Evolutionary conservation across 1,284 basidiomycete genomes (phyloP), one percentile per base, ranked within the genome.

Genomic region (Trametes pubescens): DNA sequence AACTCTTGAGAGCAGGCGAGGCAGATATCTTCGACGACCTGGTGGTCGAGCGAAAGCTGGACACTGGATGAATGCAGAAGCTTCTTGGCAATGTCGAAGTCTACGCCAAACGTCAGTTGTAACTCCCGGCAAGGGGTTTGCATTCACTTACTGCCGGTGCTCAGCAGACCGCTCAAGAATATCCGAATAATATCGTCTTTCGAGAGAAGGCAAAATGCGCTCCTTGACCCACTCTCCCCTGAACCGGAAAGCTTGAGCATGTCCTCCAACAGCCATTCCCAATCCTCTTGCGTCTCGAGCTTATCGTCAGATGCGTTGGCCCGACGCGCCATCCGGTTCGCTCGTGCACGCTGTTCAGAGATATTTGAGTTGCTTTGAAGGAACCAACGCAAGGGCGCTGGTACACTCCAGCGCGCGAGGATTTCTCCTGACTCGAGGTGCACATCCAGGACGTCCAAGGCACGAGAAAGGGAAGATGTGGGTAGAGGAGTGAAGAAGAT

Each of bases 401-500:
- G 85, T 1, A 92, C 91, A 70, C 85, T 86, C 94, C 95, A 98
- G 48, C 94, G 84, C 4, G 93, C 85, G 22, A 98, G 81, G 52
- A 95, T 93, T 78, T 98, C 96, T 16, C 94, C 95, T 0, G 92
- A 91, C 74, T 96, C 93, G n/a, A 98, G 84, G 75, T 98, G 95
- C 0, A 96, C 86, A 76, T 98, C 96, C 52, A 98, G 84, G 53
- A 95, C 87, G 74, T 98, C 96, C 37, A 98, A 84, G 8, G 91
- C 88, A 53, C 87, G 85, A 0, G 94, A 95, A 4, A 98, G 80
- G 0, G 92, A 88, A 5, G 86, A 78, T 22, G 89, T 78, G 0
- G 89, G 87, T 14, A 97, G 81, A 18, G 93, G 90, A 62, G 86
- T 83, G 81, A 95, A 94, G 80, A 95, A 94, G n/a, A 90, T 68